Evolutionary conservation across 345 rosid genomes (phyloP), one percentile per base, ranked within the genome.

Genomic region (Citrus medica): DNA sequence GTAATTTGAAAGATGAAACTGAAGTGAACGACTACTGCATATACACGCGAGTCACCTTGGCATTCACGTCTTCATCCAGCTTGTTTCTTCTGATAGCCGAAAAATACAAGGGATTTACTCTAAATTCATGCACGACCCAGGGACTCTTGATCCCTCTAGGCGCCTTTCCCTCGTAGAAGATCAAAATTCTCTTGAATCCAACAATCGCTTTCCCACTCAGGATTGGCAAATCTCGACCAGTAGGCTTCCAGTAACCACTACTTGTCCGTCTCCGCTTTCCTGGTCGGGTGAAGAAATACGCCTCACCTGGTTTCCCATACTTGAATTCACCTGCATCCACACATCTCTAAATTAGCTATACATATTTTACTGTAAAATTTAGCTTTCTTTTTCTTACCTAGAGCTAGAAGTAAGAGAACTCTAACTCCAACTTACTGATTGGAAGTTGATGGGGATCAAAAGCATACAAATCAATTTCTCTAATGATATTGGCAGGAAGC

Each of bases 401-500:
- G 0, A 46, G 13, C 13, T 46, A 10, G 0, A 46, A 46, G 51
- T 46, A 1, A 13, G 17, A 0, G 0, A 46, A 46, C 51, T 46
- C 51, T 46, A 46, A 46, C 17, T 46, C 14, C 1, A 72, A 79
- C 58, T 72, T 73, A 72, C 77, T 5, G 17, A 79, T 58, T 1
- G 73, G 73, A 6, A 73, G 73, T 9, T 79, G 58, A 22, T 38
- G 58, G 56, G 81, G 73, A 53, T 72, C 59, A 55, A 16, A 35
- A 4, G 40, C 22, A 42, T 72, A 72, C 14, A 79, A 9, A 79
- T 79, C 72, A 22, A 79, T 35, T 8, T 73, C 76, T 79, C 37
- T 35, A 28, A 79, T 72, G 0, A 72, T 53, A 64, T 79, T 42
- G 0, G 59, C 10, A 5, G 81, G 77, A n/a, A 64, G 72, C 25